phyloP scores from a whole-genome alignment of 306 rosid species.

The Quercus berberidifolia region DNA sequence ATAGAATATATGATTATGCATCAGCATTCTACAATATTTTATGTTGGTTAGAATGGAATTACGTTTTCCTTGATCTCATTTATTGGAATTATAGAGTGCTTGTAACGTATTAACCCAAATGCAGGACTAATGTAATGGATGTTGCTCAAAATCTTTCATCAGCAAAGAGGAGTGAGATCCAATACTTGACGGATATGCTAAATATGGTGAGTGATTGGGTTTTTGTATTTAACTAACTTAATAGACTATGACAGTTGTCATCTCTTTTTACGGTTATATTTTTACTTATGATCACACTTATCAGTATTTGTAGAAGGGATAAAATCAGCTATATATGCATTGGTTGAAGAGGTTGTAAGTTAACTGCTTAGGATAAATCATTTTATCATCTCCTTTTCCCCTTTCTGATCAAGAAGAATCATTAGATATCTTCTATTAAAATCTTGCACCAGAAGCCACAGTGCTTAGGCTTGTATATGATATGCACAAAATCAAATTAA shows the following conservation, averaged over 20 bases:
- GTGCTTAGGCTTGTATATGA: not conserved
- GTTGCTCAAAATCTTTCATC: constrained; percentile 45
- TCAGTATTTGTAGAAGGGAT: not conserved
- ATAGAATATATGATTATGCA: not conserved
- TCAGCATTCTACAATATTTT: not conserved
- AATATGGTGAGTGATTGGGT: constrained; percentile 46
- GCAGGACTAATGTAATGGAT: constrained; percentile 74
- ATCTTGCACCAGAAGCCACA: not conserved
- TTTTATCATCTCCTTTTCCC: not conserved
- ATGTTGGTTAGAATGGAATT: not conserved
- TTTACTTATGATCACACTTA: not conserved
- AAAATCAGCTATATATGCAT: not conserved
- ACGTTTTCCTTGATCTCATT: not conserved
- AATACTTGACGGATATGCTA: constrained; percentile 49
- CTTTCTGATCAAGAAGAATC: not conserved
- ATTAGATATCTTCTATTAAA: not conserved
- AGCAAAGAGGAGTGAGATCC: constrained; percentile 63
- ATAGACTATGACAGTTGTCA: too few species aligned
- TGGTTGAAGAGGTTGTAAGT: constrained; percentile 3
- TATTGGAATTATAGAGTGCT: constrained; percentile 9
- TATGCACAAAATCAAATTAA: not conserved
- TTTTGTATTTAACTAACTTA: too few species aligned
- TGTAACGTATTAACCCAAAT: constrained; percentile 19
- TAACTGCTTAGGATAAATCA: not conserved
- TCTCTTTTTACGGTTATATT: not conserved